Evolutionary conservation across 257 asterid species (phyloP).

Genomic region (Nicotiana attenuata): DNA sequence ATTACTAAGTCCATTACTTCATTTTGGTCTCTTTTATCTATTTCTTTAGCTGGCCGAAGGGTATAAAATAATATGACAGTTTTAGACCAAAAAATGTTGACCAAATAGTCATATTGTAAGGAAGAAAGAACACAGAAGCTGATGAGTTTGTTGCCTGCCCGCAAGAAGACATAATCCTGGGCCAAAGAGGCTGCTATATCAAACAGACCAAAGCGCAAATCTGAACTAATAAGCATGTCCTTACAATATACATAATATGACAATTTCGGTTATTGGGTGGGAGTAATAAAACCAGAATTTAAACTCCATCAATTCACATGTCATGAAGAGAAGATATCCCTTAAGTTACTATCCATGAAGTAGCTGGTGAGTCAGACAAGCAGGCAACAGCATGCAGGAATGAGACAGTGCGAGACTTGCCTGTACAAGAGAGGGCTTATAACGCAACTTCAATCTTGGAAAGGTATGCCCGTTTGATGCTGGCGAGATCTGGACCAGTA

Average conservation of each 20-base stretch:
- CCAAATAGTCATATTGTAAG: background rate
- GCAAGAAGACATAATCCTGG: background rate
- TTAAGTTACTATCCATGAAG: background rate
- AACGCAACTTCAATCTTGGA: constrained; percentile 85
- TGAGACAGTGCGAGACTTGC: constrained; percentile 33
- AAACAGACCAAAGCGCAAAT: background rate
- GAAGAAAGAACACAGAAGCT: background rate
- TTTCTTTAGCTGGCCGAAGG: background rate
- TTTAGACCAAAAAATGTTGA: background rate
- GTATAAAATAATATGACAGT: background rate
- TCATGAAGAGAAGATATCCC: constrained; percentile 2
- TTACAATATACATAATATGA: background rate
- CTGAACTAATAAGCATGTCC: background rate
- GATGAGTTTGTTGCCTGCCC: background rate
- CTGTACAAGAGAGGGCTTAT: constrained; percentile 99
- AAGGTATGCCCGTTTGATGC: constrained; percentile 72
- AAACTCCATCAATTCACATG: background rate
- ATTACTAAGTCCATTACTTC: background rate
- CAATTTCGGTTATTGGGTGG: background rate
- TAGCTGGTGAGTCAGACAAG: background rate
- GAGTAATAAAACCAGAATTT: background rate
- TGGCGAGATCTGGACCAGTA: constrained; percentile 77
- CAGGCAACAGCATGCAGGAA: background rate
- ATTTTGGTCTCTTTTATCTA: background rate
- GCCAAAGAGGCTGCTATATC: background rate